Evolutionary conservation across 805 yeast genomes (phyloP), one percentile per base, ranked within the genome.

Genomic region (Grigorovia transvaalensis): DNA sequence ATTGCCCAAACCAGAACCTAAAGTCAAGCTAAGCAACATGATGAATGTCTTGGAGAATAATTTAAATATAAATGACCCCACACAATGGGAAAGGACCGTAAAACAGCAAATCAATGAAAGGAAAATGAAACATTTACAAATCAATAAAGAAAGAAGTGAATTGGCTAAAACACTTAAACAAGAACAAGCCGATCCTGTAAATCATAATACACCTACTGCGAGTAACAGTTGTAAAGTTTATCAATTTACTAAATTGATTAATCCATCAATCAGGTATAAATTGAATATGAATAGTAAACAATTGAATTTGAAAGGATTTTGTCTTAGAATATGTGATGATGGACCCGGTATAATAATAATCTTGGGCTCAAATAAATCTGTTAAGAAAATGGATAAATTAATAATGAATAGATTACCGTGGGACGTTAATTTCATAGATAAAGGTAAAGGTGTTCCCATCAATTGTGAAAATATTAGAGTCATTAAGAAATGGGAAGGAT

Each of bases 21-120:
- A 91, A 66, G 85, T 93, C 27, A 87, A 85, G 60, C 71, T 88
- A 45, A 79, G 84, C 45, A 93, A 91, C 63, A 74, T 93, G 66
- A 87, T 88, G 89, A 84, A 77, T 59, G 96, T 88, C 0, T 71
- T 85, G 48, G 69, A 65, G 52, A 87, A 97, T 2, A 81, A 86
- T 58, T 95, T 87, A 53, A 88, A 93, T 7, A 84, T 90, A 47
- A 74, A 78, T 53, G 96, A 93, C 63, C 98, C 99, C 1, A 91
- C 98, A 0, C 80, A 80, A 3, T 83, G 89, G 57, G 99, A 91
- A 61, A 72, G 74, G 65, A 67, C 74, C 49, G 96, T 93, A 0
- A 73, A 78, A 45, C 66, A 71, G 23, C 93, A 90, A 54, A 84
- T 88, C 4, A 81, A 76, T 43, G 77, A 78, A 45, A 72, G 99